These are phyloP conservation scores for Hemileia vastatrix DNA, from an alignment of 1,284 basidiomycete species.

Conservation along the genomic window DNA sequence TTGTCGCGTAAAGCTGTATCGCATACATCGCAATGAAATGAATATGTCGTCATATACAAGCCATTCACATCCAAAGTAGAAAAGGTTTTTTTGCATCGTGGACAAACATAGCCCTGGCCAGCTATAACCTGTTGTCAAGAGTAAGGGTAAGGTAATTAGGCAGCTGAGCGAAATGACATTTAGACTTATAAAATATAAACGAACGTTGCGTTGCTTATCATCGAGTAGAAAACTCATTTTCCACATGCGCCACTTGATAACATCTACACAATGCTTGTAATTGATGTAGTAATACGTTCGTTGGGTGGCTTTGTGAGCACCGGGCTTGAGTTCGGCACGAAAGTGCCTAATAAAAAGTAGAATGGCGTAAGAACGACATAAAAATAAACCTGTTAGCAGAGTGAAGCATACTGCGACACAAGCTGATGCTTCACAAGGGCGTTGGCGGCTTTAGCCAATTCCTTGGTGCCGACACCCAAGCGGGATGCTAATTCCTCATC, in stretches of 20 bases:
- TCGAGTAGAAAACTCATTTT: conserved; percentile 87
- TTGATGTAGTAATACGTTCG: conserved; percentile 93
- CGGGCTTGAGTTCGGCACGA: conserved; percentile 19
- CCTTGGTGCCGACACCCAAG: conserved; percentile 80
- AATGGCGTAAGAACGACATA: background rate
- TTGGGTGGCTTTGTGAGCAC: conserved; percentile 34
- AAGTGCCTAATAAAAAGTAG: conserved; percentile 6
- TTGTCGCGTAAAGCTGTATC: conserved; percentile 72
- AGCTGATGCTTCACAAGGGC: conserved; percentile 74
- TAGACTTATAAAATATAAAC: no score
- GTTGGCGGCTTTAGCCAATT: conserved; percentile 82
- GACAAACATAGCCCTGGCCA: conserved; percentile 90
- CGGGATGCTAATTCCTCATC: conserved; percentile 82
- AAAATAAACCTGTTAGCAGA: background rate
- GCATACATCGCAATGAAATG: conserved; percentile 63
- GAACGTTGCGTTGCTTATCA: conserved; percentile 61
- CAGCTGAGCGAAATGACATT: background rate
- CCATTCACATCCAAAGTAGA: conserved; percentile 75
- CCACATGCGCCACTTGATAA: conserved; percentile 95
- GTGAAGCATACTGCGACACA: conserved; percentile 17
- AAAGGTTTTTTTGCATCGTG: conserved; percentile 74
- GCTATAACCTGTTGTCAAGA: conserved; percentile 59
- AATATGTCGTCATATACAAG: conserved; percentile 53
- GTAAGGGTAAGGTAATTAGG: background rate
- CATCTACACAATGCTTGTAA: conserved; percentile 88